Evolutionary conservation across 805 yeast species (phyloP).

Genomic region (Wickerhamiella allomyrinae): DNA sequence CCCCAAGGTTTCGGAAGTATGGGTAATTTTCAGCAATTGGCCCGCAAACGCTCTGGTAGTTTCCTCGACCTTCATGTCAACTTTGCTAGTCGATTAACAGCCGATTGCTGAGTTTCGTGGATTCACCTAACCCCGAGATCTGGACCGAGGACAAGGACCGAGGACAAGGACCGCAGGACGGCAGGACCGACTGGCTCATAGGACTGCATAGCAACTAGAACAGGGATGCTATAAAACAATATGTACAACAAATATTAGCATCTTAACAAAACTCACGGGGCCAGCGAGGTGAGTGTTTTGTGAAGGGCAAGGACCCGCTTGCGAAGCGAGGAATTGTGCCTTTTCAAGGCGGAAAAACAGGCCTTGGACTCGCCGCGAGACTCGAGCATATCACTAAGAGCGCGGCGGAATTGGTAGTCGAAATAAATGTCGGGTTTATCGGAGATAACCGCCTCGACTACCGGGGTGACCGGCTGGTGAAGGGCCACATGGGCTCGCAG

Average conservation of each 20-base stretch:
- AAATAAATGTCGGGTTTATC: neutral
- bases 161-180: too few relatives aligned
- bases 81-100: too few relatives aligned
- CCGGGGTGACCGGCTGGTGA: neutral
- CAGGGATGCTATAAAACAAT: too few relatives aligned
- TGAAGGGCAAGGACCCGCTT: too few relatives aligned
- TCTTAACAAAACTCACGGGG: too few relatives aligned
- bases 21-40: slow-evolving; percentile 56
- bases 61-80: neutral
- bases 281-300: too few relatives aligned
- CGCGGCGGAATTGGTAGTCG: neutral
- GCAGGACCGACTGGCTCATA: too few relatives aligned
- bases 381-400: neutral
- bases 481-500: neutral
- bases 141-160: too few relatives aligned
- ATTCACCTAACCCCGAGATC: too few relatives aligned
- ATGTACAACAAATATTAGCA: too few relatives aligned
- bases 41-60: slow-evolving; percentile 43
- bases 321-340: neutral
- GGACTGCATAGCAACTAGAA: too few relatives aligned
- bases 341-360: neutral
- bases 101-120: too few relatives aligned
- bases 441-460: neutral
- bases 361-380: neutral
- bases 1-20: slow-evolving; percentile 47